Conservation (phyloP, 108 stramenopile species). For the Nitzschia sp. region DNA sequence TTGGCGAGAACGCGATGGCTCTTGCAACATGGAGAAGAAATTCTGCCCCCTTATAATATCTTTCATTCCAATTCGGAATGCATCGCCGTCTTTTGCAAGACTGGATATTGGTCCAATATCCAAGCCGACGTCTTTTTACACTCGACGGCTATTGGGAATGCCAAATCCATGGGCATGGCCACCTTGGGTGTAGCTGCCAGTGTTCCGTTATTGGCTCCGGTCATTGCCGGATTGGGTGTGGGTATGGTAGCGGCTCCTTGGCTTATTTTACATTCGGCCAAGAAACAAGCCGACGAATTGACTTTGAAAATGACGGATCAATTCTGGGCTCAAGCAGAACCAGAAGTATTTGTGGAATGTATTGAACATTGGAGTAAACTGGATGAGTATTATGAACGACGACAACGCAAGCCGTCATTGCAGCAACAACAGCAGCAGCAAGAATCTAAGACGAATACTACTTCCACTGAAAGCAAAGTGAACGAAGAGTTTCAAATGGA, state of each 20-base stretch:
- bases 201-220: constrained; percentile 63
- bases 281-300: constrained; percentile 49
- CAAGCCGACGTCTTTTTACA: constrained; percentile 51
- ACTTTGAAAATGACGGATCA: constrained; percentile 51
- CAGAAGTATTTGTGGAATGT: constrained; percentile 71
- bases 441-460: too few species aligned
- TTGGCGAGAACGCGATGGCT: constrained; percentile 52
- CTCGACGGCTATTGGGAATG: constrained; percentile 62
- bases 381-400: constrained; percentile 2
- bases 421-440: not conserved
- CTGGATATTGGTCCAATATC: constrained; percentile 53
- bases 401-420: not conserved
- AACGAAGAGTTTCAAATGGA: too few species aligned
- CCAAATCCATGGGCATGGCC: constrained; percentile 59
- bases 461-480: too few species aligned
- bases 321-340: constrained; percentile 66
- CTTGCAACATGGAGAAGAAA: constrained; percentile 28
- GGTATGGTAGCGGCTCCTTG: constrained; percentile 63
- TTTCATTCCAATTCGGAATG: constrained; percentile 47
- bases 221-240: constrained; percentile 66
- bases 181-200: constrained; percentile 45
- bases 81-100: constrained; percentile 79
- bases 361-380: constrained; percentile 58
- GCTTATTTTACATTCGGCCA: constrained; percentile 41
- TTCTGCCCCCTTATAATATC: constrained; percentile 41